Evolutionary conservation across 306 rosid genomes (phyloP).

Genomic region (Astragalus glycyphyllos): DNA sequence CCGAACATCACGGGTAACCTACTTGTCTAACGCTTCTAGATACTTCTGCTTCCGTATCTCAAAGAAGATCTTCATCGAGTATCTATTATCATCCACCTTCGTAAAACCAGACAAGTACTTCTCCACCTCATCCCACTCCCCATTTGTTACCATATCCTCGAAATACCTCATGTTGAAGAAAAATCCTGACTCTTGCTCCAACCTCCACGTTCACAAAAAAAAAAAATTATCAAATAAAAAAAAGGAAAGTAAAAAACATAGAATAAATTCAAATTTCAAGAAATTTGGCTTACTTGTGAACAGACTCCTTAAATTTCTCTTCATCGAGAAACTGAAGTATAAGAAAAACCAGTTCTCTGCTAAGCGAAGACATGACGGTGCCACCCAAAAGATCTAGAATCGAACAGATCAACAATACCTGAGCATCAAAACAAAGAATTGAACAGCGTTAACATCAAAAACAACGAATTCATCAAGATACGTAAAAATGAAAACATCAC

Average conservation of each 20-base stretch:
- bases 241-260: not conserved
- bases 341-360: constrained; percentile 98
- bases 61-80: constrained; percentile 98
- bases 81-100: constrained; percentile 97
- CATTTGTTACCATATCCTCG: constrained; percentile 96
- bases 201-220: constrained; percentile 60
- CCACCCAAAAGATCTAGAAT: constrained; percentile 58
- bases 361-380: constrained; percentile 88
- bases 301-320: constrained; percentile 98
- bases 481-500: constrained; percentile 4
- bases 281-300: constrained; percentile 72
- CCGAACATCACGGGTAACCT: constrained; percentile 43
- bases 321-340: constrained; percentile 99
- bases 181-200: constrained; percentile 99
- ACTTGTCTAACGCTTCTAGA: constrained; percentile 97
- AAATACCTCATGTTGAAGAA: constrained; percentile 96
- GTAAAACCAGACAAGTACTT: constrained; percentile 97
- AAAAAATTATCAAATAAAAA: constrained; percentile 23
- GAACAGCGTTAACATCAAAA: constrained; percentile 23
- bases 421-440: constrained; percentile 50
- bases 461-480: not conserved
- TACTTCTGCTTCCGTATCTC: constrained; percentile 99
- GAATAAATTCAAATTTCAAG: not conserved
- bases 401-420: constrained; percentile 66
- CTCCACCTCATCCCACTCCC: constrained; percentile 99